A percentile compares a stretch with the other conserved stretches of the same genome.
These are phyloP conservation scores for Edaphochlamys debaryana DNA, from an alignment of 139 green algal species.

Conservation along the genomic window DNA sequence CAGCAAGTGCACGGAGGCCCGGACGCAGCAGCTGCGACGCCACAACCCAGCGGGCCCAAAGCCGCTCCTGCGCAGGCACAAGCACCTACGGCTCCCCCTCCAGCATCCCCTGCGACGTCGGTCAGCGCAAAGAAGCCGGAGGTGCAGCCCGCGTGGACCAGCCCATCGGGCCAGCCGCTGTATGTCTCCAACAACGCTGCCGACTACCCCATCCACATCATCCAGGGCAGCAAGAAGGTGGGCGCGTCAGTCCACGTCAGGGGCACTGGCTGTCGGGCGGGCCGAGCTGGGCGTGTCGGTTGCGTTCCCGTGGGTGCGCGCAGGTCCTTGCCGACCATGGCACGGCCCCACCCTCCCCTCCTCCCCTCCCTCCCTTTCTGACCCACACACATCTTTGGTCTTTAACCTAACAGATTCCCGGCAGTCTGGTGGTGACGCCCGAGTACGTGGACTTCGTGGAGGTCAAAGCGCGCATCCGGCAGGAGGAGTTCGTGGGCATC, in stretches of 20 bases:
- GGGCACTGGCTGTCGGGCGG: no score
- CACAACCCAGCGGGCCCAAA: background rate
- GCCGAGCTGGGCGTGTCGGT: no score
- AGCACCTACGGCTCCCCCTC: background rate
- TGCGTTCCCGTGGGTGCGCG: no score
- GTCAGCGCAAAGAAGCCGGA: background rate
- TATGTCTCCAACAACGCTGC: slow-evolving; percentile 28
- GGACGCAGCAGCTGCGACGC: background rate
- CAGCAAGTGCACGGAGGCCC: slow-evolving; percentile 34
- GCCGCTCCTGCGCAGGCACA: background rate
- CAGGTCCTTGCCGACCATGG: no score
- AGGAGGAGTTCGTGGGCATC: slow-evolving; percentile 58
- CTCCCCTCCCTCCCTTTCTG: no score
- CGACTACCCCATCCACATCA: slow-evolving; percentile 49
- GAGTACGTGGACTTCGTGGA: slow-evolving; percentile 58
- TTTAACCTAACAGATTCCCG: slow-evolving; percentile 48
- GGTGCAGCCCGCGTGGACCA: background rate
- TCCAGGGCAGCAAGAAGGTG: slow-evolving; percentile 37
- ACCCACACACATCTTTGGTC: no score
- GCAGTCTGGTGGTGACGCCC: slow-evolving; percentile 41
- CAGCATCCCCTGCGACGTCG: no score
- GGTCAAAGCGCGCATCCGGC: slow-evolving; percentile 38
- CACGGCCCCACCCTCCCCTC: no score
- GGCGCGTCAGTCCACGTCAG: no score
- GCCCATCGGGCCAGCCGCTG: slow-evolving; percentile 7